Conservation (phyloP, 2,329 filamentous ascomycete genomes). For the Calonectria pteridis region DNA sequence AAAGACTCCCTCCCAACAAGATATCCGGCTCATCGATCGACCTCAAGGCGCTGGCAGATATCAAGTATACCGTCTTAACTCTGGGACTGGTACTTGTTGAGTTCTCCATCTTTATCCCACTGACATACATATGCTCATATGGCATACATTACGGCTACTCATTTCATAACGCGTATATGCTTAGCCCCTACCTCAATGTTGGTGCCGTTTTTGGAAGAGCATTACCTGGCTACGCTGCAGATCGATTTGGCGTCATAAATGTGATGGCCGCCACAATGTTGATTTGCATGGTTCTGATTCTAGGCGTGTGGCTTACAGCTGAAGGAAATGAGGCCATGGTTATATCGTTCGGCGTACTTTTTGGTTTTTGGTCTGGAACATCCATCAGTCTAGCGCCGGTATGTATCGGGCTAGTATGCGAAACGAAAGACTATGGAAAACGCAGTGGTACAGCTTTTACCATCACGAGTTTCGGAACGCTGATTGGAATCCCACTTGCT, state of each 20-base stretch:
- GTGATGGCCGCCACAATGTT: slow-evolving; percentile 16
- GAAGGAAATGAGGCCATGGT: background rate
- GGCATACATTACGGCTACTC: background rate
- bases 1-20: slow-evolving; percentile 62
- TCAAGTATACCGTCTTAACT: slow-evolving; percentile 62
- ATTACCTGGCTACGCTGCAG: slow-evolving; percentile 19
- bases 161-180: slow-evolving; percentile 13
- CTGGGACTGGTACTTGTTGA: slow-evolving; percentile 65
- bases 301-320: slow-evolving; percentile 24
- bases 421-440: slow-evolving; percentile 27
- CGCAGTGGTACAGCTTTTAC: slow-evolving; percentile 30
- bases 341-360: slow-evolving; percentile 8
- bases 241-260: slow-evolving; percentile 22
- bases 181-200: slow-evolving; percentile 15
- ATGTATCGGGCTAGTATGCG: slow-evolving; percentile 27
- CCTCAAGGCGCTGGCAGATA: slow-evolving; percentile 63
- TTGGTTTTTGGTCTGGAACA: slow-evolving; percentile 20
- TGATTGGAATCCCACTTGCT: slow-evolving; percentile 28
- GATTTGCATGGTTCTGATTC: slow-evolving; percentile 13
- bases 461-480: slow-evolving; percentile 29
- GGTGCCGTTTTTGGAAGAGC: slow-evolving; percentile 14
- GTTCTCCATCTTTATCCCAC: slow-evolving; percentile 19
- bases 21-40: slow-evolving; percentile 60
- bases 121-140: slow-evolving; percentile 14
- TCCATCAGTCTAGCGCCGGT: slow-evolving; percentile 27